Percentiles rank a stretch among this genome's conserved stretches.
These are phyloP conservation scores for Phytophthora syringae DNA, from an alignment of 352 stramenopile genomes.

Conservation along the genomic window DNA sequence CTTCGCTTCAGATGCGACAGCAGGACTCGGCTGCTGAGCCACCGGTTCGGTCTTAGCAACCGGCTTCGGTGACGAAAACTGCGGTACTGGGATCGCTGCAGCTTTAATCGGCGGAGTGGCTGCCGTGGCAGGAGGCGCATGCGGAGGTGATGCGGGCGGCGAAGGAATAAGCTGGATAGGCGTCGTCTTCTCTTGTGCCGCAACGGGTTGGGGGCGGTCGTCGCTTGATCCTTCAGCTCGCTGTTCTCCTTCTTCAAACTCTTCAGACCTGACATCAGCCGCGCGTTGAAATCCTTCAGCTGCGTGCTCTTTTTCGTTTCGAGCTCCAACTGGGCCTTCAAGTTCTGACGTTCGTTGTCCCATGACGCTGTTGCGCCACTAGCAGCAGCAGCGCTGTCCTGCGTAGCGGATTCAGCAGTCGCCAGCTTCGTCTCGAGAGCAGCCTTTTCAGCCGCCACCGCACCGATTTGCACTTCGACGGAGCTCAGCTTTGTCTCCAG, in stretches of 20 bases:
- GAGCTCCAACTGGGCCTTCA: conserved; percentile 63
- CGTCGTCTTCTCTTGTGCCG: conserved; percentile 24
- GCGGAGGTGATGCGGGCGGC: conserved; percentile 18
- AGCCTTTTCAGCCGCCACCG: conserved; percentile 48
- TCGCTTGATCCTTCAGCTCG: conserved; percentile 66
- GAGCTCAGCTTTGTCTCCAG: conserved; percentile 51
- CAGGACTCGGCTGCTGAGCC: conserved; percentile 9
- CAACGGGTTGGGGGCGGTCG: conserved; percentile 18
- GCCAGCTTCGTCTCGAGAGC: conserved; percentile 53
- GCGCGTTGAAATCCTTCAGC: conserved; percentile 79
- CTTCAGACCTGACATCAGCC: conserved; percentile 74
- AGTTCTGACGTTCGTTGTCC: conserved; percentile 66
- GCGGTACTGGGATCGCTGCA: conserved; percentile 12
- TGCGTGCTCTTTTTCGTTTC: conserved; percentile 73
- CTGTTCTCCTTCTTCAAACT: conserved; percentile 79
- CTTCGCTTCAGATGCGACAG: conserved; percentile 22
- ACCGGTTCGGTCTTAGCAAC: conserved; percentile 20
- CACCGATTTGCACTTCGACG: conserved; percentile 36
- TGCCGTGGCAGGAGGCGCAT: conserved; percentile 22
- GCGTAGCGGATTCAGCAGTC: conserved; percentile 45
- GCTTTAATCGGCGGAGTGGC: conserved; percentile 22
- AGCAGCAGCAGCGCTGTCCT: conserved; percentile 38
- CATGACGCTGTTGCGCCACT: conserved; percentile 44
- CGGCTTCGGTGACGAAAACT: conserved; percentile 32
- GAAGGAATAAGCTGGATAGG: conserved; percentile 30